Percentiles rank a stretch among this genome's conserved stretches.
Conservation (phyloP, 257 asterid species). For the Penstemon newberryi region DNA sequence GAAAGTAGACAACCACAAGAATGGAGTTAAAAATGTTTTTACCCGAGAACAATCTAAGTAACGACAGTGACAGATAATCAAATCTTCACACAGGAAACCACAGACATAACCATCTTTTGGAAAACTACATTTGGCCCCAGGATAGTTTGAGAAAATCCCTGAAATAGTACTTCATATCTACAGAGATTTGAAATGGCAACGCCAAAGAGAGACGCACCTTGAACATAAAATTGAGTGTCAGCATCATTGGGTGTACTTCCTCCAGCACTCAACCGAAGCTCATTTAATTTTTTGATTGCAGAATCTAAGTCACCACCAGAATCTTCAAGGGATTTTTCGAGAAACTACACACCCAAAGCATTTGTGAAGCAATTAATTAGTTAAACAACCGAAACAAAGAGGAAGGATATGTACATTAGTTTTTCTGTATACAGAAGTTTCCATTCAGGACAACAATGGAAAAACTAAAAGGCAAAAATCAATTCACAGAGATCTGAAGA, state of each 20-base stretch:
- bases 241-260: conserved; percentile 40
- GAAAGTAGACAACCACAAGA: not conserved
- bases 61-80: not conserved
- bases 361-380: conserved; percentile 19
- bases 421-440: conserved; percentile 11
- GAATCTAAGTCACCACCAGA: conserved; percentile 67
- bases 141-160: not conserved
- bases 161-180: conserved; percentile 11
- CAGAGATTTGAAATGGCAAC: not conserved
- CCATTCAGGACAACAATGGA: conserved; percentile 1
- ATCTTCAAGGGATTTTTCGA: conserved; percentile 70
- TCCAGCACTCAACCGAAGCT: conserved; percentile 67
- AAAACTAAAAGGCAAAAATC: conserved; percentile 16
- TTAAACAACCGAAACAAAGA: conserved; percentile 19
- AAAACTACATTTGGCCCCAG: too few relatives aligned
- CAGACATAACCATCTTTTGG: too few relatives aligned
- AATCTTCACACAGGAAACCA: not conserved
- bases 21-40: not conserved
- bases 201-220: conserved; percentile 43
- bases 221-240: conserved; percentile 30
- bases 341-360: conserved; percentile 50
- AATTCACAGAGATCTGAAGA: not conserved
- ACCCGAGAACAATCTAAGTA: conserved; percentile 5
- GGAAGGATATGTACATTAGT: conserved; percentile 1
- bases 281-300: conserved; percentile 69